Evolutionary conservation across 768 basidiomycete species (phyloP).

Genomic region (Lactarius akahatsu): DNA sequence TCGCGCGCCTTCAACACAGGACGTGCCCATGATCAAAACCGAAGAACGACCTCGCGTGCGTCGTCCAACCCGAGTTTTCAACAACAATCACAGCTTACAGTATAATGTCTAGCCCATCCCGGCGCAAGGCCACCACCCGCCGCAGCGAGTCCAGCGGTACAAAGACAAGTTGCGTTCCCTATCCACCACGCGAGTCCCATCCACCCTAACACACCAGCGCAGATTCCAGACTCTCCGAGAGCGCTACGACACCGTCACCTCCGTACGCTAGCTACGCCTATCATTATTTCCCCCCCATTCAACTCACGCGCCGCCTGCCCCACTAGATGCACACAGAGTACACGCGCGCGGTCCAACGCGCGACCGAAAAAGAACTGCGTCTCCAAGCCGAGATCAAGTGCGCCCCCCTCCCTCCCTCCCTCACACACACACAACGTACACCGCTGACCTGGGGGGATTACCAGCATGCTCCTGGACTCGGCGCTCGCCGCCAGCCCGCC

Average conservation of each 20-base stretch:
- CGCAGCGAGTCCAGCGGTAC: conserved; percentile 24
- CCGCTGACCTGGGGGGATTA: neutral
- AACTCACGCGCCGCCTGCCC: neutral
- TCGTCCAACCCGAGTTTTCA: neutral
- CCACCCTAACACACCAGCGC: neutral
- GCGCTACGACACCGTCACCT: conserved; percentile 25
- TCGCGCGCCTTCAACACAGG: conserved; percentile 8
- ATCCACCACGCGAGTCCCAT: neutral
- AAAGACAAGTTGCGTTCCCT: conserved; percentile 30
- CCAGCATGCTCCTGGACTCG: conserved; percentile 30
- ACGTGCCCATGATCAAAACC: conserved; percentile 26
- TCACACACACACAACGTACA: neutral
- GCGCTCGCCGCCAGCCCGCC: conserved; percentile 12
- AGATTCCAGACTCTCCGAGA: conserved; percentile 30
- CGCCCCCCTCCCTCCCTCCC: neutral
- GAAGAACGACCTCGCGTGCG: conserved; percentile 26
- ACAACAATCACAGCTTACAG: neutral
- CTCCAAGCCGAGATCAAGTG: conserved; percentile 29
- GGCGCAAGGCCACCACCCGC: neutral
- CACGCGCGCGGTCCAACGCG: conserved; percentile 18
- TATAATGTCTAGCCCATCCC: conserved; percentile 9
- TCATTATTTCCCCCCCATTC: neutral
- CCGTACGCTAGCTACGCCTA: conserved; percentile 4
- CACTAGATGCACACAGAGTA: conserved; percentile 22
- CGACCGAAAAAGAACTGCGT: conserved; percentile 27